phyloP scores from a whole-genome alignment of 1,284 basidiomycete genomes.

The Cystobasidiaceae sp. region DNA sequence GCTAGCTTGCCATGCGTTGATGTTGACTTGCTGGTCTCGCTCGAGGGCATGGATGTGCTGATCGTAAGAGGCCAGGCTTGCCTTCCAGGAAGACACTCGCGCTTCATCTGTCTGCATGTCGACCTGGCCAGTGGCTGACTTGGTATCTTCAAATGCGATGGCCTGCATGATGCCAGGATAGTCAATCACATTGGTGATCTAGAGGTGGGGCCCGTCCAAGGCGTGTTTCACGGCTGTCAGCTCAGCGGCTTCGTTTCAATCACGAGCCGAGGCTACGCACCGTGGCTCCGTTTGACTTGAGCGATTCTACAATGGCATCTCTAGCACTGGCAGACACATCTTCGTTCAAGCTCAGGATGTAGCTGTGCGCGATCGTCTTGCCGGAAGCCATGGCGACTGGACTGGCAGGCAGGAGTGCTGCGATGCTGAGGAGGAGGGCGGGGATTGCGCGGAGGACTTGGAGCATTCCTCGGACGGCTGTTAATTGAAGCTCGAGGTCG shows the following conservation, averaged over 20 bases:
- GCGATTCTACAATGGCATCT: slow-evolving; percentile 14
- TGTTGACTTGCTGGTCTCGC: slow-evolving; percentile 24
- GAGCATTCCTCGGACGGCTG: too few species aligned
- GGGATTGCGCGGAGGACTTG: not conserved
- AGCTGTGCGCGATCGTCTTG: slow-evolving; percentile 14
- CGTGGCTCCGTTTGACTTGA: slow-evolving; percentile 18
- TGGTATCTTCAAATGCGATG: slow-evolving; percentile 11
- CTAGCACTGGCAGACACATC: not conserved
- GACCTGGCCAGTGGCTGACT: slow-evolving; percentile 2
- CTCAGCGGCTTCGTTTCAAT: not conserved
- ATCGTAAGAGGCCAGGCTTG: slow-evolving; percentile 6
- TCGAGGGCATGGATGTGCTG: slow-evolving; percentile 16
- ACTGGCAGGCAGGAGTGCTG: not conserved
- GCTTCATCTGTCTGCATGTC: slow-evolving; percentile 18
- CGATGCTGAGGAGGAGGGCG: not conserved
- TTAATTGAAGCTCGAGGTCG: too few species aligned
- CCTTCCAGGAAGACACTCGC: slow-evolving; percentile 18
- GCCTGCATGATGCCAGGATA: slow-evolving; percentile 31
- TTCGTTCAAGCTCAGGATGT: slow-evolving; percentile 23
- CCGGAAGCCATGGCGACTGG: not conserved
- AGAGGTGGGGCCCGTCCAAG: not conserved
- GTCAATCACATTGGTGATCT: slow-evolving; percentile 26
- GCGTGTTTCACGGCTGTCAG: not conserved
- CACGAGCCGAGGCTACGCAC: not conserved
- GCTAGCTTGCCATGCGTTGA: too few species aligned